A percentile compares a stretch with the other conserved stretches of the same genome.
These are phyloP conservation scores for Aegilops umbellulata DNA, from an alignment of 176 grass and related monocot genomes.

Conservation along the genomic window DNA sequence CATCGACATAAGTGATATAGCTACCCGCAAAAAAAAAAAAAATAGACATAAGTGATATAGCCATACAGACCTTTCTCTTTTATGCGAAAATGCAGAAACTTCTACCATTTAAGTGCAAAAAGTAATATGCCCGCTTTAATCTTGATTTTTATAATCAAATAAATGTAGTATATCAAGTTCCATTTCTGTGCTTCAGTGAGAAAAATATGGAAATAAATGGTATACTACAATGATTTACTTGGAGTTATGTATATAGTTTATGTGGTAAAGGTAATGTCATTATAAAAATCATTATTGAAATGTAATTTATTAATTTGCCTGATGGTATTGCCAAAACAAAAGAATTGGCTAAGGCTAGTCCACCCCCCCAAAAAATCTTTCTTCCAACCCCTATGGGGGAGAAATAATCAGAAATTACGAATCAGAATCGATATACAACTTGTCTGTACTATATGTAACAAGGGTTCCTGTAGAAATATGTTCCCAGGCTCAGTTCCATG, in stretches of 20 bases:
- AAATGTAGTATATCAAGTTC: background rate
- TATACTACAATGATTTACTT: background rate
- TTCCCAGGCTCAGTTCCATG: background rate
- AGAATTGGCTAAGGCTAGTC: background rate
- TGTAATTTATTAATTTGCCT: background rate
- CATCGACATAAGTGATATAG: background rate
- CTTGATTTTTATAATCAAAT: background rate
- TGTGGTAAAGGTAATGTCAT: too few relatives aligned
- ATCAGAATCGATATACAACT: background rate
- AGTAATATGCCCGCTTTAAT: background rate
- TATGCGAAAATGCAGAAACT: background rate
- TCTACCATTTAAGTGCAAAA: background rate
- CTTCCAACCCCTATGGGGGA: too few relatives aligned
- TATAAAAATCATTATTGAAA: too few relatives aligned
- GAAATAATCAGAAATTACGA: background rate
- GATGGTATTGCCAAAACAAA: background rate
- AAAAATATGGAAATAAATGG: background rate
- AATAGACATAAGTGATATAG: background rate
- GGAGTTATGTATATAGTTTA: background rate
- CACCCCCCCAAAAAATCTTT: background rate
- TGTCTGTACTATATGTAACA: background rate
- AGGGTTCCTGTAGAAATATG: constrained; percentile 14
- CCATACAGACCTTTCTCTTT: background rate
- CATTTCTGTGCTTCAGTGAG: background rate
- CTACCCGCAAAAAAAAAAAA: too few relatives aligned